Percentiles rank a stretch among this genome's conserved stretches.
These are phyloP conservation scores for Malassezia vespertilionis DNA, from an alignment of 1,284 basidiomycete genomes.

Conservation along the genomic window DNA sequence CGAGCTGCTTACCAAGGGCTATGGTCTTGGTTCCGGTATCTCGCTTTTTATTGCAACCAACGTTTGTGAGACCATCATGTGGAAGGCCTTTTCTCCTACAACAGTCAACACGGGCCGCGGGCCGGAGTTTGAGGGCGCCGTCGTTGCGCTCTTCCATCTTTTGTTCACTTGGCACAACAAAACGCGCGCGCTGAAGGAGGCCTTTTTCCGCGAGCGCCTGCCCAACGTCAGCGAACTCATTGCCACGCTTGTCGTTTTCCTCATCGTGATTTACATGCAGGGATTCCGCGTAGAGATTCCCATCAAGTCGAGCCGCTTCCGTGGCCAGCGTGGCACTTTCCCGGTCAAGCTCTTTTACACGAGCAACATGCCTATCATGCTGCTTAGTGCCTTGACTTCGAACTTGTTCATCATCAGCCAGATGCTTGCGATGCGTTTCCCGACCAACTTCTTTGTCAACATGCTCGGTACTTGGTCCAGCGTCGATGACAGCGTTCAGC, in stretches of 20 bases:
- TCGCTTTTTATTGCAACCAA: constrained; percentile 99
- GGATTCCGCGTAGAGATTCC: constrained; percentile 98
- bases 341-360: constrained; percentile 99
- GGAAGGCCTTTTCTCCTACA: constrained; percentile 98
- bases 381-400: constrained; percentile 81
- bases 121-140: constrained; percentile 92
- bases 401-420: constrained; percentile 95
- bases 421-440: constrained; percentile 81
- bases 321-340: constrained; percentile 86
- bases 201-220: constrained; percentile 91
- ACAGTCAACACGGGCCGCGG: constrained; percentile 96
- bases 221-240: constrained; percentile 97
- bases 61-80: constrained; percentile 97
- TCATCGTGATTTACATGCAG: constrained; percentile 91
- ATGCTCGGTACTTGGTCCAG: constrained; percentile 96
- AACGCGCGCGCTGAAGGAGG: constrained; percentile 87
- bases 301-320: constrained; percentile 90
- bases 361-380: constrained; percentile 99
- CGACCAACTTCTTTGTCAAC: constrained; percentile 75
- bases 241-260: constrained; percentile 81
- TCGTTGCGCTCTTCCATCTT: constrained; percentile 92
- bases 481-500: constrained; percentile 80
- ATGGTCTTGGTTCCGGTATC: constrained; percentile 95
- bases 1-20: constrained; percentile 96
- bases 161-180: constrained; percentile 99